These are phyloP conservation scores for Talaromyces amestolkiae DNA, from an alignment of 2,329 filamentous ascomycete species.

Conservation along the genomic window DNA sequence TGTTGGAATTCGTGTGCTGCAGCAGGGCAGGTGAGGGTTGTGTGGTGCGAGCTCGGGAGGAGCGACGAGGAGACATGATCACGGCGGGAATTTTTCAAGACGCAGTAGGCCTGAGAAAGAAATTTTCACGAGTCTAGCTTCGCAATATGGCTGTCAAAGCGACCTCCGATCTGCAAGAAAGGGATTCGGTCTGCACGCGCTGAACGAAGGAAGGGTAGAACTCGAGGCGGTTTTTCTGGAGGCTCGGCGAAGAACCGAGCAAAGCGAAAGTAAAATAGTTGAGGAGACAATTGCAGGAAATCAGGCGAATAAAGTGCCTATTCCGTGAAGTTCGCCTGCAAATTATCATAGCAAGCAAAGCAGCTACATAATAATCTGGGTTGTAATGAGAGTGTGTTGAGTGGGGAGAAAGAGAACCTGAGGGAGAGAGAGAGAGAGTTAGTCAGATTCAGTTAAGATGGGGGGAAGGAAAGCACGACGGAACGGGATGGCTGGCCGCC, in stretches of 20 bases:
- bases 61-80: slow-evolving; percentile 73
- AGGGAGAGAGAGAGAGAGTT: slow-evolving; percentile 18
- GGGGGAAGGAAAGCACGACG: slow-evolving; percentile 29
- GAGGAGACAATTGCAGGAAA: slow-evolving; percentile 25
- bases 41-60: slow-evolving; percentile 80
- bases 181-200: slow-evolving; percentile 24
- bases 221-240: slow-evolving; percentile 14
- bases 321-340: slow-evolving; percentile 29
- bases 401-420: slow-evolving; percentile 33
- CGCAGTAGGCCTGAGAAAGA: background rate
- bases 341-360: slow-evolving; percentile 33
- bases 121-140: background rate
- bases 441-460: slow-evolving; percentile 19
- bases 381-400: slow-evolving; percentile 25
- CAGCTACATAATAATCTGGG: slow-evolving; percentile 43
- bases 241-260: slow-evolving; percentile 21
- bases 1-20: slow-evolving; percentile 75
- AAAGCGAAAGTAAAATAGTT: slow-evolving; percentile 18
- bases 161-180: slow-evolving; percentile 8
- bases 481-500: slow-evolving; percentile 25
- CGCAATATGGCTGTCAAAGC: background rate
- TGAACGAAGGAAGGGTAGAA: slow-evolving; percentile 26
- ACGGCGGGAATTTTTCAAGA: slow-evolving; percentile 5
- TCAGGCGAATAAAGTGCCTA: slow-evolving; percentile 25
- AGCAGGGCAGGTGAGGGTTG: slow-evolving; percentile 68